Conservation (phyloP, 495 filamentous ascomycete genomes). For the Poronia punctata region DNA sequence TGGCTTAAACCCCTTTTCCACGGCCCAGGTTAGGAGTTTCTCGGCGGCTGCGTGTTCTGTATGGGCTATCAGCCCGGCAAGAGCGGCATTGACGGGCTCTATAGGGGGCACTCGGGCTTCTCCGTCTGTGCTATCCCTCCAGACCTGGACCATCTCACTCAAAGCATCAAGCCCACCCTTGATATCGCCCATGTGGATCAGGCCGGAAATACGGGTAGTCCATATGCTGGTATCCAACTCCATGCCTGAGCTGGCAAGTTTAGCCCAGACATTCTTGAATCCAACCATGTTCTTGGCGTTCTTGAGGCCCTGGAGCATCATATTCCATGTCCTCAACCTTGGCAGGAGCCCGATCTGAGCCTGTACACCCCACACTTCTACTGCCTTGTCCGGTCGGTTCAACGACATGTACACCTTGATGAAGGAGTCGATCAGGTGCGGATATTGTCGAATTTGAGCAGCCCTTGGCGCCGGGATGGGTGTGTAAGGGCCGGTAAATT, state of each 20-base stretch:
- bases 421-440: constrained; percentile 48
- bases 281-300: constrained; percentile 39
- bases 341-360: constrained; percentile 42
- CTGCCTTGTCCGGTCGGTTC: constrained; percentile 37
- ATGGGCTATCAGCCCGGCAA: constrained; percentile 35
- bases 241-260: constrained; percentile 43
- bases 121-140: no score
- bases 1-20: constrained; percentile 47
- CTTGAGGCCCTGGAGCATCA: constrained; percentile 56
- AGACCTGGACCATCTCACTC: constrained; percentile 51
- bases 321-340: constrained; percentile 50
- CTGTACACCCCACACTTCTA: constrained; percentile 56
- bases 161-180: constrained; percentile 49
- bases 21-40: constrained; percentile 53
- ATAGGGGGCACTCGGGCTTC: constrained; percentile 53
- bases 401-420: constrained; percentile 45
- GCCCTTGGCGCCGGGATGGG: constrained; percentile 14
- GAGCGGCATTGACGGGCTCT: constrained; percentile 55
- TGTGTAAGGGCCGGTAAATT: constrained; percentile 23
- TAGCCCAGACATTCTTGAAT: constrained; percentile 52
- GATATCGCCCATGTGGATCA: constrained; percentile 42
- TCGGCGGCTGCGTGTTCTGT: constrained; percentile 28
- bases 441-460: constrained; percentile 14
- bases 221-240: constrained; percentile 52
- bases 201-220: constrained; percentile 55